Base-by-base conservation (phyloP, 306 rosid species). In the Lathyrus oleraceus region DNA sequence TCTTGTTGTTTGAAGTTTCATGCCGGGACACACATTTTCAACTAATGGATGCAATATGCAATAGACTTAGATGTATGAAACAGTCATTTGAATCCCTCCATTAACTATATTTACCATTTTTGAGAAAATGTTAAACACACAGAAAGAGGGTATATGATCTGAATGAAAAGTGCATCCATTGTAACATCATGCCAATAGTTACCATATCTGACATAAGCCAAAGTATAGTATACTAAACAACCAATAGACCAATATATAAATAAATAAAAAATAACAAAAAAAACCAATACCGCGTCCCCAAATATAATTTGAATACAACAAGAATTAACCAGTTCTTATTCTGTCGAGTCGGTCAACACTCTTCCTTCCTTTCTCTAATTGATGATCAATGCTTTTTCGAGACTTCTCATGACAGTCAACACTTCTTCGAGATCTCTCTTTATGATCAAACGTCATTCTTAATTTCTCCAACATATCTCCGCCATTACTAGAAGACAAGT, bases 391-490 rank as follows among this genome's bases (percentile, higher is more conserved):
- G 79, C 90, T 92, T 69, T 89, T 92, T 38, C 96, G 78, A 53
- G 96, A 87, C 89, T 89, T 92, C 74, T 92, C 97, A 11, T 89
- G 96, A 73, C 89, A 87, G 70, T 92, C 96, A 39, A 92, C 95
- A 49, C 95, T 92, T 76, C 95, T 87, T 73, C 96, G 77, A 23
- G 97, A 89, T 82, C 89, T 85, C 71, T 92, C 96, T 81, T 79
- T 79, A 10, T 86, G 92, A 65, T 92, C 97, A 40, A 87, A 83
- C 1, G 96, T 70, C 30, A 83, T 79, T 73, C 90, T 83, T 63
- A 86, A 39, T 74, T 91, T 91, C 61, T 91, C 97, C 61, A 87
- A 81, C 81, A 86, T 86, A 71, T 89, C 97, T 53, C 79, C 80
- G 73, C 62, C 62, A 61, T 79, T 76, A 79, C 78, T 91, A 21